Evolutionary conservation across 2,329 filamentous ascomycete genomes (phyloP).

Genomic region (Camillea tinctor): DNA sequence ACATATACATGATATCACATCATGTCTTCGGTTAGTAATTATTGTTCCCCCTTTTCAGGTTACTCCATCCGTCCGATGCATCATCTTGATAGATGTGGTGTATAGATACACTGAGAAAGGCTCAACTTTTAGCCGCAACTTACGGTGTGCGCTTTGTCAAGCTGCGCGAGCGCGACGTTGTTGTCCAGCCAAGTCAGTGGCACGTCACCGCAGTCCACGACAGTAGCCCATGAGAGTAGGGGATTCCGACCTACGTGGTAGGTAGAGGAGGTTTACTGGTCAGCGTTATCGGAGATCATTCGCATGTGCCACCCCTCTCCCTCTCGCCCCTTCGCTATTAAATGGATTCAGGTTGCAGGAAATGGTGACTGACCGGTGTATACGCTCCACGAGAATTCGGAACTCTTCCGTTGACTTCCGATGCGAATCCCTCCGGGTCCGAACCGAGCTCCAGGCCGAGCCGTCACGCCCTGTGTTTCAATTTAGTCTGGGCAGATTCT

Average conservation of each 20-base stretch:
- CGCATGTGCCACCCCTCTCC: background rate
- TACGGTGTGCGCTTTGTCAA: conserved; percentile 64
- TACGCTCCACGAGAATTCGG: conserved; percentile 38
- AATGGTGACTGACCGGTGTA: conserved; percentile 42
- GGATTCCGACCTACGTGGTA: conserved; percentile 51
- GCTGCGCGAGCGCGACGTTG: conserved; percentile 68
- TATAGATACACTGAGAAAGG: no score
- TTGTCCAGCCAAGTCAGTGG: conserved; percentile 78
- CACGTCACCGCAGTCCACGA: conserved; percentile 79
- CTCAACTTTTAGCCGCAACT: conserved; percentile 5
- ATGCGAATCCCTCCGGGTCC: conserved; percentile 34
- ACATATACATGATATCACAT: background rate
- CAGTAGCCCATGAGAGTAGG: conserved; percentile 68
- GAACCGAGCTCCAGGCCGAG: conserved; percentile 37
- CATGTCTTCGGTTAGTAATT: background rate
- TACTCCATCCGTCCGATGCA: background rate
- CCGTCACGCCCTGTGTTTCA: conserved; percentile 28
- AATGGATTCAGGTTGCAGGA: background rate
- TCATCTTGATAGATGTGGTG: no score
- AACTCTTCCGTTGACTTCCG: conserved; percentile 30
- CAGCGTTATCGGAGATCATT: background rate
- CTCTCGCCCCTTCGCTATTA: background rate
- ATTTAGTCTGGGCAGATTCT: conserved; percentile 4
- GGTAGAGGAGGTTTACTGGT: conserved; percentile 5
- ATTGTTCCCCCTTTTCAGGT: background rate